phyloP scores from a whole-genome alignment of 208 protist genomes.

The Balamuthia mandrillaris region DNA sequence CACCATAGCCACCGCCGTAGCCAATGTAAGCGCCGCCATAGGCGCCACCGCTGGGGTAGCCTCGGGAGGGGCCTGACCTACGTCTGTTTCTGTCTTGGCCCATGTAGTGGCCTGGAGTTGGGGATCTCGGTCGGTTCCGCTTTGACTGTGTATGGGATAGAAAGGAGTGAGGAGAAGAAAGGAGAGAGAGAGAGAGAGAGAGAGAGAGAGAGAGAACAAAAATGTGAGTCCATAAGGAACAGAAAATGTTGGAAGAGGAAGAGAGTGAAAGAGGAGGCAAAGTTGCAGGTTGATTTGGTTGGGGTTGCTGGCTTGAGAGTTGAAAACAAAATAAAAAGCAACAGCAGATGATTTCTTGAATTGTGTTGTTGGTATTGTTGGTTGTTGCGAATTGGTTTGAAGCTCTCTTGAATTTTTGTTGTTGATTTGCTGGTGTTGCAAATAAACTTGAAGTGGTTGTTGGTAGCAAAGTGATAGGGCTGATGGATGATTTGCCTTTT shows the following conservation, averaged over 20 bases:
- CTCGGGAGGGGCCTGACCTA: neutral
- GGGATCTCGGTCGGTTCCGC: neutral
- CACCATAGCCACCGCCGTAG: no score
- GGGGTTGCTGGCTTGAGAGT: neutral
- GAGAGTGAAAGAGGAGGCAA: neutral
- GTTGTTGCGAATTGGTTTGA: neutral
- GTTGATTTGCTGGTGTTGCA: neutral
- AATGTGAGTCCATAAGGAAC: neutral
- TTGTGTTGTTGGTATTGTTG: neutral
- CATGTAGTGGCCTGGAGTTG: conserved; percentile 1
- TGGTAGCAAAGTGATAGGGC: neutral
- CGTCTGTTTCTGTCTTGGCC: conserved; percentile 2
- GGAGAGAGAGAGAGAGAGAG: neutral
- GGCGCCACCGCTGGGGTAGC: neutral
- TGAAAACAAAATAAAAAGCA: neutral
- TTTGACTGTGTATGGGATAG: neutral
- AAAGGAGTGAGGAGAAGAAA: neutral
- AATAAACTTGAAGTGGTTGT: neutral
- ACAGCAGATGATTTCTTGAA: neutral
- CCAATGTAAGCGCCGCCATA: neutral
- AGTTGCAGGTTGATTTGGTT: neutral
- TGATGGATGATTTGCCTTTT: neutral
- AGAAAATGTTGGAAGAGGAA: neutral
- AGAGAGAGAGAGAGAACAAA: neutral
- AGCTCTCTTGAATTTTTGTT: neutral